A percentile compares a stretch with the other conserved stretches of the same genome.
Evolutionary conservation across 2,329 filamentous ascomycete species (phyloP).

Genomic region (Chalaropsis thielavioides): DNA sequence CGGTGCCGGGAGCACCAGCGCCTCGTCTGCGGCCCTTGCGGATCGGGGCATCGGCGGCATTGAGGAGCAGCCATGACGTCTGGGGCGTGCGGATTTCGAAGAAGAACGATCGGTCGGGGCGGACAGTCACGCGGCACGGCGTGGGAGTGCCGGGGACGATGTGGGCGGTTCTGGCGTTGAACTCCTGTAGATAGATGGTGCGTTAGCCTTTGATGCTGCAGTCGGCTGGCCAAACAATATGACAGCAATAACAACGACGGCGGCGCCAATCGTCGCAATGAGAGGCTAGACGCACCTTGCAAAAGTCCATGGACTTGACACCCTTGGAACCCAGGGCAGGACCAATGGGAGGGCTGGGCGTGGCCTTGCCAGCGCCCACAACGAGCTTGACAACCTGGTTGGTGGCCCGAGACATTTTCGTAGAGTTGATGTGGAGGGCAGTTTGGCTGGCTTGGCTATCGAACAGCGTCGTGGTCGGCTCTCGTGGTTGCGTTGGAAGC

Average conservation of each 20-base stretch:
- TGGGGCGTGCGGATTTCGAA: slow-evolving; percentile 90
- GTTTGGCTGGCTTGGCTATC: background rate
- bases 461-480: background rate
- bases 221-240: background rate
- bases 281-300: slow-evolving; percentile 52
- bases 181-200: slow-evolving; percentile 52
- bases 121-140: slow-evolving; percentile 79
- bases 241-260: background rate
- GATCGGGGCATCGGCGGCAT: slow-evolving; percentile 59
- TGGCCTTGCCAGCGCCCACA: slow-evolving; percentile 88
- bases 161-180: slow-evolving; percentile 86
- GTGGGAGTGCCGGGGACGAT: slow-evolving; percentile 72
- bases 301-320: slow-evolving; percentile 99
- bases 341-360: slow-evolving; percentile 87
- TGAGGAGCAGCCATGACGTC: slow-evolving; percentile 79
- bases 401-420: slow-evolving; percentile 40
- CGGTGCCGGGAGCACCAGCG: slow-evolving; percentile 57
- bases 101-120: slow-evolving; percentile 80
- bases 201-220: background rate
- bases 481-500: background rate
- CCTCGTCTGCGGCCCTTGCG: slow-evolving; percentile 71
- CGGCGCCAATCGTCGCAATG: background rate
- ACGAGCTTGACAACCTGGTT: slow-evolving; percentile 92
- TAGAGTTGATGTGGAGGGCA: background rate
- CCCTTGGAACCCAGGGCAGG: slow-evolving; percentile 93